Evolutionary conservation across 495 filamentous ascomycete genomes (phyloP).

Genomic region (Xanthoparmelia taractica): DNA sequence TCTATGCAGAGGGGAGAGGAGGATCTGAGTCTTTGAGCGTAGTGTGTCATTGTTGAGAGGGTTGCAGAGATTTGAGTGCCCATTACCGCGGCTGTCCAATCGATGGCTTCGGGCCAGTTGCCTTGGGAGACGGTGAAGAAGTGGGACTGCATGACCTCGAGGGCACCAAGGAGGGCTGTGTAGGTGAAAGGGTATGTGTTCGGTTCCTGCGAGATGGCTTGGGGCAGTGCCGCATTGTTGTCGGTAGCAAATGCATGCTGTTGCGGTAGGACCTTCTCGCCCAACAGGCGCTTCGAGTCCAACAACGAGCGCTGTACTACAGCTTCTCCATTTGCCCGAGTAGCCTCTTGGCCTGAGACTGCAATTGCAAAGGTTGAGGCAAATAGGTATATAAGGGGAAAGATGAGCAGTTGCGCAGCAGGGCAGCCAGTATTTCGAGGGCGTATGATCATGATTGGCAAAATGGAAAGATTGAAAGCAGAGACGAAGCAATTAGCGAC

Average conservation of each 20-base stretch:
- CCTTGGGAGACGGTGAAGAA: conserved; percentile 74
- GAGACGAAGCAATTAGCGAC: conserved; percentile 3
- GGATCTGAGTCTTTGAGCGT: conserved; percentile 28
- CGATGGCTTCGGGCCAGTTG: conserved; percentile 79
- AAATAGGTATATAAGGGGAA: not conserved
- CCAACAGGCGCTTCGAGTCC: not conserved
- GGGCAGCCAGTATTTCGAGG: not conserved
- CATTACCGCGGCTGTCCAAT: conserved; percentile 90
- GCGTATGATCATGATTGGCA: conserved; percentile 8
- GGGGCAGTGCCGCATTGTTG: not conserved
- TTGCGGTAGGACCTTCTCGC: not conserved
- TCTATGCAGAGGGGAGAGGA: conserved; percentile 25
- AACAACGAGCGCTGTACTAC: not conserved
- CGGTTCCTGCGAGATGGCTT: not conserved
- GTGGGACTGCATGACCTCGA: conserved; percentile 65
- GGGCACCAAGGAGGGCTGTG: conserved; percentile 46
- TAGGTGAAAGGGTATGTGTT: conserved; percentile 16
- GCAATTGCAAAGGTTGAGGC: not conserved
- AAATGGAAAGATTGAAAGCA: not conserved
- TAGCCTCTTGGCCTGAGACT: not conserved
- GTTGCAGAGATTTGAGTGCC: conserved; percentile 70
- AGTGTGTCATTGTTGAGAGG: conserved; percentile 53
- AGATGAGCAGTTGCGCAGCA: not conserved
- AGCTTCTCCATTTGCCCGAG: not conserved
- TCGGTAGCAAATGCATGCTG: not conserved